Base-by-base conservation (phyloP, 148 eudicot genomes). In the Spergularia bocconei region DNA sequence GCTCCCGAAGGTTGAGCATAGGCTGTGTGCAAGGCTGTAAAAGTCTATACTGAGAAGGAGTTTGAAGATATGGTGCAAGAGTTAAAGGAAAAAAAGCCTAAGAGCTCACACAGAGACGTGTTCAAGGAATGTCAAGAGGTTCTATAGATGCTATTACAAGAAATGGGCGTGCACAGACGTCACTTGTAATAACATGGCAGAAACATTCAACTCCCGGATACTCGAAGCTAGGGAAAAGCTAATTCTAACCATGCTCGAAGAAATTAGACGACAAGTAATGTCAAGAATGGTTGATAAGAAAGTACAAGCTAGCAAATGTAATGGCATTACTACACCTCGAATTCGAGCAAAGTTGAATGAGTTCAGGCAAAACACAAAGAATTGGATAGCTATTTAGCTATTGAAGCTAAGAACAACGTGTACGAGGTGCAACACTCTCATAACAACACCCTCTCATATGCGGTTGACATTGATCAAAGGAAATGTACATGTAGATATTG, bases 381-480 rank as follows among this genome's bases (percentile, higher is more conserved):
- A 71, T 36, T 71, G 64, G 64, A 56, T 29, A 29, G 33, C 33
- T 2, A 71, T 71, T 11, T 29, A 29, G 33, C 33, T 2, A 71
- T 71, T 11, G 75, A 71, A 13, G 63, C 53, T 48, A 57, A 56
- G 11, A 39, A 29, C n/a, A 71, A 71, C 56, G 75, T 71, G 17
- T 71, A 57, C 19, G 75, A 71, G 63, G 75, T 71, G 52, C 63
- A 71, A 56, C 74, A 71, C 2, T 19, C 21, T 5, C 47, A 70
- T 54, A 70, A 29, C 33, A 71, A 33, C 6, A 38, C 60, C 5
- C 8, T 71, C n/a, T 15, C 75, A 56, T 71, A 71, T 41, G 4
- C 16, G 1, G 75, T 71, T 13, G 8, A 52, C 12, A 25, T 57
- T n/a, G 33, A 58, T 17, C 17, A 57, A 17, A 38, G 14, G 21